Conservation (phyloP, 441 rosid genomes). For the Theobroma grandiflorum region DNA sequence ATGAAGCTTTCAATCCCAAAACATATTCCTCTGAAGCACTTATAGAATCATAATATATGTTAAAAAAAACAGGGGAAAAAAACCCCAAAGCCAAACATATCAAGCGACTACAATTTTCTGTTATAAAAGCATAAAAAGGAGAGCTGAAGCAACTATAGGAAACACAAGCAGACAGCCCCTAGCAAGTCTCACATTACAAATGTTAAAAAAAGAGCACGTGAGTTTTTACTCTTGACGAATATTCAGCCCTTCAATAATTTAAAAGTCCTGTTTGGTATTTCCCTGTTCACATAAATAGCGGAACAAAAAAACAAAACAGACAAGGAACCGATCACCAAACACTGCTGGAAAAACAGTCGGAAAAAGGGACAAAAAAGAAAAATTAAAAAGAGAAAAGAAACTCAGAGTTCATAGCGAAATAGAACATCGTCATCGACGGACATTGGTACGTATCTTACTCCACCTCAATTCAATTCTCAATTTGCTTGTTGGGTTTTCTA, state of each 20-base stretch:
- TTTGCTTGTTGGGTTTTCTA: slow-evolving; percentile 35
- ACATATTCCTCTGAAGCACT: too few species aligned
- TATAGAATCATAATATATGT: background rate
- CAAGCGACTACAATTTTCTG: background rate
- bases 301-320: background rate
- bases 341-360: background rate
- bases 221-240: background rate
- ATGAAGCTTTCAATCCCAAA: too few species aligned
- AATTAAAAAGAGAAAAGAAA: background rate
- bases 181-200: background rate
- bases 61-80: background rate
- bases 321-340: slow-evolving; percentile 36
- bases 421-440: slow-evolving; percentile 18
- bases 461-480: slow-evolving; percentile 26
- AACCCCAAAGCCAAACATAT: background rate
- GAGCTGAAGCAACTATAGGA: background rate
- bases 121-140: background rate
- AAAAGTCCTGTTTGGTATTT: slow-evolving; percentile 26
- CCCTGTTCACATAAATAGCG: background rate
- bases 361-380: background rate
- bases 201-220: slow-evolving; percentile 2
- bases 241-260: background rate
- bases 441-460: slow-evolving; percentile 37
- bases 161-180: background rate
- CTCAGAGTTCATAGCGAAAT: background rate